Evolutionary conservation across 2,329 filamentous ascomycete genomes (phyloP), one percentile per base, ranked within the genome.

Genomic region (Thelonectria discophora): DNA sequence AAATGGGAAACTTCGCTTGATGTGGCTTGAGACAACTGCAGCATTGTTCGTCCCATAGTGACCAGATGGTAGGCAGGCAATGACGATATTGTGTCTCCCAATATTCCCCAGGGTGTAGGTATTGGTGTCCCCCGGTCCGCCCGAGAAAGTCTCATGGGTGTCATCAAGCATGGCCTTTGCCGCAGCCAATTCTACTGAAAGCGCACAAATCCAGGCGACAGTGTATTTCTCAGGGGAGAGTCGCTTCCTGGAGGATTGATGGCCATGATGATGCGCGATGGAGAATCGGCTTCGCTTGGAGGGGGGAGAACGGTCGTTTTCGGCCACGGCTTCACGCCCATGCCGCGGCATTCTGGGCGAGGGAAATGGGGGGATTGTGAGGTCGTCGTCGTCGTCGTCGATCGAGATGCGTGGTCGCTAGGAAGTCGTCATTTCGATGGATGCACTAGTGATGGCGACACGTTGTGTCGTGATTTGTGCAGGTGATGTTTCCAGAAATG

Each of bases 191-290:
- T 74, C 71, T 2, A 59, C 54, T 2, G 45, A 24, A 3, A 73
- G 56, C 3, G 69, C 69, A 40, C 64, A 72, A 17, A 73, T 65
- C 72, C 70, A 74, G 10, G 62, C 70, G 27, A 73, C 49, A 1
- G 66, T 69, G 40, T 72, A 74, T 12, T 42, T 15, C 15, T 7
- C 11, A 11, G 11, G 34, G 6, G 34, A 9, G 34, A 37, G 34
- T 15, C 12, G 11, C 34, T 15, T 37, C 34, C 34, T 37, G 3
- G 34, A 7, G 3, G 11, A 4, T 37, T 15, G 34, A 7, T 2
- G 11, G 6, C 15, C 34, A 37, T 37, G 3, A 15, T 37, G 12
- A 37, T 37, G 34, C 34, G 11, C 12, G 15, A 37, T 37, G 15
- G 34, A 8, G 12, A 7, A 12, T 37, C 34, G 34, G 10, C 15